These are phyloP conservation scores for Fistulifera solaris DNA, from an alignment of 108 stramenopile genomes.

Conservation along the genomic window DNA sequence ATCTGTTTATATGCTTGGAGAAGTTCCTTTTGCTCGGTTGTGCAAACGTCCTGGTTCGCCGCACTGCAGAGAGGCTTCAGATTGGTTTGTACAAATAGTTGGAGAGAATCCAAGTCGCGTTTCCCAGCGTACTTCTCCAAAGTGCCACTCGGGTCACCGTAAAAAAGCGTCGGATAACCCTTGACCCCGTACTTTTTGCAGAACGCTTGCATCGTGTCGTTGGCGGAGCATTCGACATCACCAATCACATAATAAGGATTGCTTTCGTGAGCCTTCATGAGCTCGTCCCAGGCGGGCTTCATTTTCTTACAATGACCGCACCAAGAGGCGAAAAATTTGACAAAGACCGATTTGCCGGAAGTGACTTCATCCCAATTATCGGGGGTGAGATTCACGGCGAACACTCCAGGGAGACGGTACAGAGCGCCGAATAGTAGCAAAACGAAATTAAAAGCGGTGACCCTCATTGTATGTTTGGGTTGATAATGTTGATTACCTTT, in stretches of 20 bases:
- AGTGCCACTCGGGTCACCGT: background rate
- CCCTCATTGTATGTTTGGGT: no score
- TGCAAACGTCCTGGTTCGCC: background rate
- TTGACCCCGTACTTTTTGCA: background rate
- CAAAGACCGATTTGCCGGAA: slow-evolving; percentile 56
- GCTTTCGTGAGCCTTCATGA: background rate
- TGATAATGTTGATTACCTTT: no score
- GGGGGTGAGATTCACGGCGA: slow-evolving; percentile 7
- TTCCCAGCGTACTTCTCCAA: background rate
- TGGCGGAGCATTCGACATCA: no score
- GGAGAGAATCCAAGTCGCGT: background rate
- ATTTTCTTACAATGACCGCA: slow-evolving; percentile 4
- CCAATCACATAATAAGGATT: no score
- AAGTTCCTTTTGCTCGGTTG: background rate
- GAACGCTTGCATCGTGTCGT: background rate
- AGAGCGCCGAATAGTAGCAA: no score
- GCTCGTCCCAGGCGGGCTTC: slow-evolving; percentile 1
- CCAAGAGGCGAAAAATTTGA: slow-evolving; percentile 76
- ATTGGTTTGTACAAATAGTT: background rate
- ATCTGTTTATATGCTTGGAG: background rate
- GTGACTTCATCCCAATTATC: slow-evolving; percentile 50
- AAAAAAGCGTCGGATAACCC: background rate
- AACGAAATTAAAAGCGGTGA: no score
- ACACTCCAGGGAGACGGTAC: no score
- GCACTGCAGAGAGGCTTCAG: background rate